Conservation (phyloP, 2,329 filamentous ascomycete genomes). For the Fusarium sp. region DNA sequence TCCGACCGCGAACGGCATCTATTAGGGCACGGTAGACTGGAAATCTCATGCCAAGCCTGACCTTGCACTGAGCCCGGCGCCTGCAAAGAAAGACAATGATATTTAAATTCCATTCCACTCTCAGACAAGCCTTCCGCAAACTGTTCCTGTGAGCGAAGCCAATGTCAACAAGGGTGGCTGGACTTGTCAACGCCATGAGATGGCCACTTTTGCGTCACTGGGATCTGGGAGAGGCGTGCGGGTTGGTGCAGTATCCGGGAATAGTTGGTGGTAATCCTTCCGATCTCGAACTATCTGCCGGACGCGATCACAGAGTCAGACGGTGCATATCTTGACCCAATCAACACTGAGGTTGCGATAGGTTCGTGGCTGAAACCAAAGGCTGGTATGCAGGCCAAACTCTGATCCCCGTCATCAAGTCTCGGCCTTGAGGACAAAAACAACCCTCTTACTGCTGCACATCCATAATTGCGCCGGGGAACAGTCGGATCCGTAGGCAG, state of each 20-base stretch:
- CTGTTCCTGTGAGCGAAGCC: constrained; percentile 23
- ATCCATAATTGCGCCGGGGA: constrained; percentile 13
- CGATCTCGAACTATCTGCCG: constrained; percentile 5
- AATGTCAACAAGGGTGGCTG: constrained; percentile 15
- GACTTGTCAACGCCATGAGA: constrained; percentile 11
- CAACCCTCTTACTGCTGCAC: neutral
- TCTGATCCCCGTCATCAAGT: constrained; percentile 27
- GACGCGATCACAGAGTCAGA: constrained; percentile 11
- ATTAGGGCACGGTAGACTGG: constrained; percentile 14
- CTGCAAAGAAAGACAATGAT: constrained; percentile 15
- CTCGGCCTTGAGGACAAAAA: constrained; percentile 20
- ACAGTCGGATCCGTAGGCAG: constrained; percentile 18
- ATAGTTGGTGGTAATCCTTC: constrained; percentile 17
- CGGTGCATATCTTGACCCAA: constrained; percentile 8
- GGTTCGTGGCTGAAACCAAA: constrained; percentile 46
- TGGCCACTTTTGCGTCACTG: constrained; percentile 33
- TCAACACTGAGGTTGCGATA: constrained; percentile 9
- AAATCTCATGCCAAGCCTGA: constrained; percentile 22
- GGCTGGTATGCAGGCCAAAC: constrained; percentile 44
- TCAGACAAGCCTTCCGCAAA: constrained; percentile 16
- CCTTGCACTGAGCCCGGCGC: constrained; percentile 11
- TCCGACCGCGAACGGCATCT: constrained; percentile 20
- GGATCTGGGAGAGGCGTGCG: constrained; percentile 26
- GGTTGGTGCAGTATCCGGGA: constrained; percentile 24
- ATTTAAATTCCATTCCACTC: constrained; percentile 33